Conservation (phyloP, 2,329 filamentous ascomycete genomes). For the Oidium heveae region DNA sequence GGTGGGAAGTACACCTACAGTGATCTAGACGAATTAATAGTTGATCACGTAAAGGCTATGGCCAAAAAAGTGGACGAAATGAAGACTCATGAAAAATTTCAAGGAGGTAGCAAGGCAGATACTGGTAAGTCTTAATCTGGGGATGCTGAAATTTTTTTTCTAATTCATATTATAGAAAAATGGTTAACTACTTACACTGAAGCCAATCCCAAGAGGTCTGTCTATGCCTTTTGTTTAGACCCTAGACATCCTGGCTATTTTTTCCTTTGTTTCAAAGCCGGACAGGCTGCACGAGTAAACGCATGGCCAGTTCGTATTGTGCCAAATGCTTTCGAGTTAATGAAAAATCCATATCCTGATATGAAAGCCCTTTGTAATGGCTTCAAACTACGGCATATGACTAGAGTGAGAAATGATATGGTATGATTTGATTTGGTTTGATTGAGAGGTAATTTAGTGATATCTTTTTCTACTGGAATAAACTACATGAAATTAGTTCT, state of each 20-base stretch:
- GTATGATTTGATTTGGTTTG: too few species aligned
- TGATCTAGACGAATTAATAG: slow-evolving; percentile 91
- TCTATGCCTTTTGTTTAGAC: slow-evolving; percentile 91
- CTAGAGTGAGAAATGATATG: slow-evolving; percentile 7
- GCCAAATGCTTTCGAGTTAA: slow-evolving; percentile 77
- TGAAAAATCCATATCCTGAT: slow-evolving; percentile 73
- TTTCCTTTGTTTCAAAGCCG: slow-evolving; percentile 87
- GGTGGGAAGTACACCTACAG: slow-evolving; percentile 76
- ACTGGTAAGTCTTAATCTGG: slow-evolving; percentile 41
- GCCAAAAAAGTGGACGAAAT: slow-evolving; percentile 92
- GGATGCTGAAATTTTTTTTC: not conserved
- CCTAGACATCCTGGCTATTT: slow-evolving; percentile 85
- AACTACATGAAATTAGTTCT: too few species aligned
- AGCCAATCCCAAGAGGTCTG: slow-evolving; percentile 79
- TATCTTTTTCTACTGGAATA: too few species aligned
- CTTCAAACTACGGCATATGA: slow-evolving; percentile 36
- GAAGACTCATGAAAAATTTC: slow-evolving; percentile 84
- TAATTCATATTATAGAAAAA: slow-evolving; percentile 33
- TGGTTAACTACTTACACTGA: slow-evolving; percentile 93
- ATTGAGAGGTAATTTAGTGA: too few species aligned
- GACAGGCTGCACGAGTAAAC: slow-evolving; percentile 43
- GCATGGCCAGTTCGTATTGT: slow-evolving; percentile 76
- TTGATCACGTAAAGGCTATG: slow-evolving; percentile 94
- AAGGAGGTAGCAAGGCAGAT: slow-evolving; percentile 52
- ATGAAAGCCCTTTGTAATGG: slow-evolving; percentile 92